Base-by-base conservation (phyloP, 345 rosid species). In the Pistacia atlantica region DNA sequence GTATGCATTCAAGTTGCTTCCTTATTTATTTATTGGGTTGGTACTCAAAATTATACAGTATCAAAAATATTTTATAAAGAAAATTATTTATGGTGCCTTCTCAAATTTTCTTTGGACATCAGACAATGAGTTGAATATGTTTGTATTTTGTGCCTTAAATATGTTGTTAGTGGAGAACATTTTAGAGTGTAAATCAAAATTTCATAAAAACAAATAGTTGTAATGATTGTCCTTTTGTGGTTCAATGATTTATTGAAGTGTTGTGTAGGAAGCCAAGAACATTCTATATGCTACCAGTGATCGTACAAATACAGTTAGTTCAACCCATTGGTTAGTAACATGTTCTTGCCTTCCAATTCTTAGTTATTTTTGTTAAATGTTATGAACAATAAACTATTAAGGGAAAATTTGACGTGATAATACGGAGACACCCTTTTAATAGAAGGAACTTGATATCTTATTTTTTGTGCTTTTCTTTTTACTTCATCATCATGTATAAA, bases 191-290 rank as follows among this genome's bases (percentile, higher is more conserved):
- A 22, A 22, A 22, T 22, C 25, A 22, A 22, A 22, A 13, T 63
- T 38, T 63, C 22, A 33, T 25, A 35, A 63, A 37, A 63, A 2
- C 46, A 14, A 16, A 14, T 22, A 67, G 69, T 54, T 59, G 51
- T 49, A 33, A 58, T 65, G 75, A 37, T 56, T 65, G 22, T 16
- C n/a, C 67, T 49, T 46, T 49, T 16, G 64, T 35, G 55, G 69
- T 20, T 70, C 51, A 51, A 5, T 16, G 16, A 18, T 58, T 79
- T 48, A n/a, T 78, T 61, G 42, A 80, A 49, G 12, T 79, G 67
- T 86, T 72, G 45, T 75, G 78, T 83, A 89, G 96, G 86, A 79
- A 46, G 80, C 83, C 87, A 22, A 0, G 25, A 22, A 22, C 25
- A 22, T 22, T 22, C 25, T 22, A 22, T 22, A 22, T 22, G 25